phyloP scores from a whole-genome alignment of 2,329 filamentous ascomycete genomes.

The Aaosphaeria pasadenensis region DNA sequence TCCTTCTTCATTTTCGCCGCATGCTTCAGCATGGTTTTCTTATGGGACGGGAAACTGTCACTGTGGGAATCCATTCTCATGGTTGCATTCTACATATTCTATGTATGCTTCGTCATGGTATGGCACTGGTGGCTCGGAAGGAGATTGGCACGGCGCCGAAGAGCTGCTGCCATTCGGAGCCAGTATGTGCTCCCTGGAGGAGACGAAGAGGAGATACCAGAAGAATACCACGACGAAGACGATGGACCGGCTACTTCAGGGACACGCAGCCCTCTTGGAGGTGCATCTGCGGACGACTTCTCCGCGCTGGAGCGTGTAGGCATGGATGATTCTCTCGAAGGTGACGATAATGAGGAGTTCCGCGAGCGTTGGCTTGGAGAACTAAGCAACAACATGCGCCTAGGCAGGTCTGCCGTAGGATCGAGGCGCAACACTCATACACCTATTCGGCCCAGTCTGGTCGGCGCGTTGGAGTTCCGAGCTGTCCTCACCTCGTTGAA shows the following conservation, averaged over 20 bases:
- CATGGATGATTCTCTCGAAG: constrained; percentile 58
- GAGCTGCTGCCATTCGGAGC: constrained; percentile 69
- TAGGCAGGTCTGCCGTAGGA: constrained; percentile 65
- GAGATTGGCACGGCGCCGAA: constrained; percentile 58
- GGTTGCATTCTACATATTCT: constrained; percentile 88
- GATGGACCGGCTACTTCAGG: constrained; percentile 45
- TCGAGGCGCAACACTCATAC: constrained; percentile 72
- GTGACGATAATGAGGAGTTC: constrained; percentile 59
- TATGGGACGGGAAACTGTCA: constrained; percentile 78
- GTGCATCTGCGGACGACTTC: constrained; percentile 61
- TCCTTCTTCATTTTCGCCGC: constrained; percentile 88
- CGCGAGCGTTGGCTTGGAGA: constrained; percentile 68
- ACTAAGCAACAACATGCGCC: constrained; percentile 88
- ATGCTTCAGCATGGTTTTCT: constrained; percentile 79
- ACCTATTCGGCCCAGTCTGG: constrained; percentile 86
- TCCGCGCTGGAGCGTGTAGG: constrained; percentile 56
- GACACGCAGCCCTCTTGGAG: constrained; percentile 40
- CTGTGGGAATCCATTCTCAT: constrained; percentile 88
- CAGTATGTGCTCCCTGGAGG: constrained; percentile 64
- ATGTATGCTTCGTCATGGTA: constrained; percentile 80
- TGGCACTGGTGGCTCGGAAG: constrained; percentile 87
- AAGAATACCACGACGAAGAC: constrained; percentile 53
- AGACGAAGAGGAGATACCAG: constrained; percentile 58
- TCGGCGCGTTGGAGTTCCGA: constrained; percentile 90
- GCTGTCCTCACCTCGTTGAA: constrained; percentile 86